Evolutionary conservation across 345 rosid species (phyloP).

Genomic region (Rhizophora apiculata): DNA sequence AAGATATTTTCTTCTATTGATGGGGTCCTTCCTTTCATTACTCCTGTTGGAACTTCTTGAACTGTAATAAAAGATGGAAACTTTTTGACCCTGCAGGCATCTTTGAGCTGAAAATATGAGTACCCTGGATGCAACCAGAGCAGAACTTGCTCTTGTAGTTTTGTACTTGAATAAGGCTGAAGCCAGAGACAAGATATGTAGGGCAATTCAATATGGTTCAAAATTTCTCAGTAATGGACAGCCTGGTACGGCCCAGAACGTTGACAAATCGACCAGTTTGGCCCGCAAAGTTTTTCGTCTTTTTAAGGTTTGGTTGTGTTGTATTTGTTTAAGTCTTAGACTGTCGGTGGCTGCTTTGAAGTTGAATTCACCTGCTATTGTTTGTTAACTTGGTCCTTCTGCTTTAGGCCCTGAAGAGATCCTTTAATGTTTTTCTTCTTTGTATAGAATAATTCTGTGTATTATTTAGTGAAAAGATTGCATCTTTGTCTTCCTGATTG

Average conservation of each 20-base stretch:
- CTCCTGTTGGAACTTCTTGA: too few species aligned
- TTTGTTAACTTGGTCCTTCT: not conserved
- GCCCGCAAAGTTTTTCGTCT: constrained; percentile 98
- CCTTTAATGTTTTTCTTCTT: not conserved
- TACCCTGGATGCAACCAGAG: constrained; percentile 72
- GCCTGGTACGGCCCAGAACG: constrained; percentile 91
- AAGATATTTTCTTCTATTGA: not conserved
- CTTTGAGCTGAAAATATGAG: constrained; percentile 51
- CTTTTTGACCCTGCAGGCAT: constrained; percentile 17
- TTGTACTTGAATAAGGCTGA: constrained; percentile 93
- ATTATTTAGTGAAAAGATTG: too few species aligned
- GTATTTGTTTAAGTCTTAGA: not conserved
- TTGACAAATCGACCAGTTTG: constrained; percentile 90
- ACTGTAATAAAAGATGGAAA: not conserved
- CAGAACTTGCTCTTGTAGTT: constrained; percentile 80
- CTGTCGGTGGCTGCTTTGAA: too few species aligned
- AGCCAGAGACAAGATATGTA: constrained; percentile 98
- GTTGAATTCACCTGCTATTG: not conserved
- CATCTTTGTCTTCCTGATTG: too few species aligned
- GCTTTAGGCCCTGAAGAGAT: not conserved
- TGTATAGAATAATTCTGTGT: too few species aligned
- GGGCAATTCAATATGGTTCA: constrained; percentile 97
- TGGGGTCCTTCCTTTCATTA: not conserved
- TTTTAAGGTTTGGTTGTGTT: constrained; percentile 52
- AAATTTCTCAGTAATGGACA: constrained; percentile 85